Conservation (phyloP, 495 filamentous ascomycete genomes). For the Penicillium manginii region DNA sequence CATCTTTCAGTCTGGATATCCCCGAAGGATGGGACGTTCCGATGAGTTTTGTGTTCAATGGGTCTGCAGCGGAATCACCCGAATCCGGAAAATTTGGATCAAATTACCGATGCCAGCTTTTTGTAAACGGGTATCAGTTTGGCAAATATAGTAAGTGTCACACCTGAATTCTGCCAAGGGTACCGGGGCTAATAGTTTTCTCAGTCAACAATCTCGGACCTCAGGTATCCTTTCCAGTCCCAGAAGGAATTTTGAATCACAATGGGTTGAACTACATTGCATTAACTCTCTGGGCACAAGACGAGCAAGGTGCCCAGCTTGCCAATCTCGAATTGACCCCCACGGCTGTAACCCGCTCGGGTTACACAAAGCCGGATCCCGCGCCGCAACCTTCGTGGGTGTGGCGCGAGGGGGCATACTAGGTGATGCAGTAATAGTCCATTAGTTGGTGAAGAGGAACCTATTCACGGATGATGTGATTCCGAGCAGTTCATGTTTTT, state of each 20-base stretch:
- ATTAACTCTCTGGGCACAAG: constrained; percentile 62
- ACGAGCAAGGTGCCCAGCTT: constrained; percentile 22
- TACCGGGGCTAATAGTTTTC: not conserved
- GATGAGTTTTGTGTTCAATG: constrained; percentile 58
- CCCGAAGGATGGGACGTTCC: constrained; percentile 59
- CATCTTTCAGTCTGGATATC: constrained; percentile 56
- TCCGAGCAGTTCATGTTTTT: no score
- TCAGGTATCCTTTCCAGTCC: constrained; percentile 63
- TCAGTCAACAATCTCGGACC: constrained; percentile 61
- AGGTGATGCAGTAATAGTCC: not conserved
- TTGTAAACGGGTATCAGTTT: constrained; percentile 72
- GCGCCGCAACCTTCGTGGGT: constrained; percentile 15
- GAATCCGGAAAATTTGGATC: not conserved
- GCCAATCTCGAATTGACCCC: constrained; percentile 12
- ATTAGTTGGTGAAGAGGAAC: not conserved
- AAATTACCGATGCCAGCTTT: constrained; percentile 59
- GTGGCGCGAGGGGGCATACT: constrained; percentile 12
- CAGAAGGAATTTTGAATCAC: constrained; percentile 66
- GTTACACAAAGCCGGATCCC: constrained; percentile 12
- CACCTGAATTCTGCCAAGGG: not conserved
- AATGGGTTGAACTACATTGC: constrained; percentile 58
- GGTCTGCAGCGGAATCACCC: not conserved
- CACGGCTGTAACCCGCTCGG: constrained; percentile 14
- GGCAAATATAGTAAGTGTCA: constrained; percentile 56
- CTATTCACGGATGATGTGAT: no score